Percentiles rank a stretch among this genome's conserved stretches.
Conservation (phyloP, 371 early-diverging fungal genomes). For the Mucor plumbeus region DNA sequence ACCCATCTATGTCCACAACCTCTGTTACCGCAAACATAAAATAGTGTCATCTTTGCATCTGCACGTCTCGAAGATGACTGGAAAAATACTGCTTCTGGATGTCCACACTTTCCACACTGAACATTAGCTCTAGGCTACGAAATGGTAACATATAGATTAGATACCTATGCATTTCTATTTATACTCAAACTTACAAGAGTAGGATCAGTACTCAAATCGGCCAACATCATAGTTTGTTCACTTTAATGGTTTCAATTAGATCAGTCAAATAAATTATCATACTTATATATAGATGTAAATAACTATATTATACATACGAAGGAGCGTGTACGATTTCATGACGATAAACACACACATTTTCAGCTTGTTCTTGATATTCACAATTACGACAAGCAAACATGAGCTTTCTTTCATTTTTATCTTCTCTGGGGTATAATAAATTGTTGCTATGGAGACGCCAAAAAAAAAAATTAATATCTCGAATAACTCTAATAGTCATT, state of each 20-base stretch:
- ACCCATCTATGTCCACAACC: constrained; percentile 83
- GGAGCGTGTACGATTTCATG: constrained; percentile 84
- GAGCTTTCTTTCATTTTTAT: constrained; percentile 68
- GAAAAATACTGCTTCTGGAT: constrained; percentile 88
- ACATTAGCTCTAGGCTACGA: constrained; percentile 70
- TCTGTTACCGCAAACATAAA: constrained; percentile 87
- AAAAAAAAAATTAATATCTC: not conserved
- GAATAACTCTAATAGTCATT: not conserved
- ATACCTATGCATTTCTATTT: not conserved
- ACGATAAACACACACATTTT: constrained; percentile 83
- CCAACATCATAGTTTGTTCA: constrained; percentile 77
- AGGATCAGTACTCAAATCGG: constrained; percentile 85
- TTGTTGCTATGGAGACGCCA: constrained; percentile 73
- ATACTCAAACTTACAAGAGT: constrained; percentile 57
- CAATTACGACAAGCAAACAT: constrained; percentile 96
- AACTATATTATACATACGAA: constrained; percentile 61
- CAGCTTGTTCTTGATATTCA: constrained; percentile 85
- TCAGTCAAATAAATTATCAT: not conserved
- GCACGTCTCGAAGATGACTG: constrained; percentile 84
- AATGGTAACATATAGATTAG: not conserved
- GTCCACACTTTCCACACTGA: constrained; percentile 76
- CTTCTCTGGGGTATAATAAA: constrained; percentile 96
- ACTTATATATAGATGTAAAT: not conserved
- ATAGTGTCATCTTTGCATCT: constrained; percentile 92
- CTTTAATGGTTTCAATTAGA: constrained; percentile 38